Base-by-base conservation (phyloP, 257 asterid genomes). In the Verbascum thapsus region DNA sequence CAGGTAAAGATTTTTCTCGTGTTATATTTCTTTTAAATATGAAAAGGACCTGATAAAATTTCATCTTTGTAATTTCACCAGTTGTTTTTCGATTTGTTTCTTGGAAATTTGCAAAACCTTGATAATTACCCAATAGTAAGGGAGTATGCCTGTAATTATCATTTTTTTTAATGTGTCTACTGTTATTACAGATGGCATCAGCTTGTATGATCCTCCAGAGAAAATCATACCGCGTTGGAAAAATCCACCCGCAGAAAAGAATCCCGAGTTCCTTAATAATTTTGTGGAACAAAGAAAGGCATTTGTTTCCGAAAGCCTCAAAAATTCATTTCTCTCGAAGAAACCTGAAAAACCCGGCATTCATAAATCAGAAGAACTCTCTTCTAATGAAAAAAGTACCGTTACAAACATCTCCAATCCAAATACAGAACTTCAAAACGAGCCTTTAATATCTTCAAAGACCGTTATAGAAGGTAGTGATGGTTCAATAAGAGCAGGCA, bases 141-240 rank as follows among this genome's bases (percentile, higher is more conserved):
- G 32, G 32, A 2, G 5, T 26, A 5, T 26, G 32, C 32, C 2
- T 26, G 32, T 26, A 26, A 26, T 26, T 26, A 26, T 26, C 5
- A 2, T 39, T 40, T 67, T 48, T 64, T 11, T 58, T 66, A 55
- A 69, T 22, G 19, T 39, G 63, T 23, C 48, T 48, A 39, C 61
- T 61, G 11, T 61, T 61, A 61, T 47, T 69, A 18, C 80, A 89
- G 99, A 92, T 69, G 96, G 99, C 71, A 82, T 92, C 49, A 89
- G 99, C 81, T 20, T 89, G 73, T 82, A 83, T 58, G 99, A 89
- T 70, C 90, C 91, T 56, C 95, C 86, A 0, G 95, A 92, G 78
- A 92, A 92, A 76, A 74, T 92, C 70, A 68, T 90, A 52, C 97
- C 99, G 41, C 85, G 90, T 50, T 92, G 99, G 99, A 89, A 80